phyloP scores from a whole-genome alignment of 2,329 filamentous ascomycete genomes.

The Tympanopsis confertula region DNA sequence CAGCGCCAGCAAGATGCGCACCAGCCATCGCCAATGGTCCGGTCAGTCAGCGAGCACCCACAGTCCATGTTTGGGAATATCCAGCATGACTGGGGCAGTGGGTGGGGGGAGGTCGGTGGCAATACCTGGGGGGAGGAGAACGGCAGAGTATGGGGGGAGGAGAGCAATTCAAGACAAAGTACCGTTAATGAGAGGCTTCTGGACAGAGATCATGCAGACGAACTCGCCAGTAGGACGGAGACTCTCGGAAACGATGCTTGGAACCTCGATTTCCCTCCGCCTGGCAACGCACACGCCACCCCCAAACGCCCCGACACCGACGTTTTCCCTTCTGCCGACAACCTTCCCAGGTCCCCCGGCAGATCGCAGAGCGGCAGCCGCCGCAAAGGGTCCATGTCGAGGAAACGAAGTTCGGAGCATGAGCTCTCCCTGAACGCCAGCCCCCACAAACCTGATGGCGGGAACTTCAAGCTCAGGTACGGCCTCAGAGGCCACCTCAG shows the following conservation, averaged over 20 bases:
- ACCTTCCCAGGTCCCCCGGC: conserved; percentile 69
- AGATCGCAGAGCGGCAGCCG: conserved; percentile 59
- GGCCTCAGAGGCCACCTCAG: conserved; percentile 86
- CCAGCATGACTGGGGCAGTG: conserved; percentile 1
- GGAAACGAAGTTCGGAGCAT: conserved; percentile 59
- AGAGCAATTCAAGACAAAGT: background rate
- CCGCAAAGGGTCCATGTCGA: conserved; percentile 71
- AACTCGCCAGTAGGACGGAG: background rate
- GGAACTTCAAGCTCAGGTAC: conserved; percentile 84
- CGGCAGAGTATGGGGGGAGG: too few relatives aligned
- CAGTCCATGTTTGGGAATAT: conserved; percentile 21
- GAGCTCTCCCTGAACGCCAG: conserved; percentile 38
- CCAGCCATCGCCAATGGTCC: conserved; percentile 31
- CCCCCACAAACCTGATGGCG: conserved; percentile 51
- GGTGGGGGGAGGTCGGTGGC: too few relatives aligned
- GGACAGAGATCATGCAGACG: too few relatives aligned
- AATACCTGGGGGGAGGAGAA: background rate
- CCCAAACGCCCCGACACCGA: conserved; percentile 72
- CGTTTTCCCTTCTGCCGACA: conserved; percentile 72
- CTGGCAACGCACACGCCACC: conserved; percentile 30
- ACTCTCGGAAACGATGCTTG: conserved; percentile 53
- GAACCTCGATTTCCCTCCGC: conserved; percentile 66
- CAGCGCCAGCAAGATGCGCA: background rate
- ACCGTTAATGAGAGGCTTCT: too few relatives aligned
- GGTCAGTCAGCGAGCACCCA: conserved; percentile 37